phyloP scores from a whole-genome alignment of 805 yeast genomes.

The Deakozyma indianensis region DNA sequence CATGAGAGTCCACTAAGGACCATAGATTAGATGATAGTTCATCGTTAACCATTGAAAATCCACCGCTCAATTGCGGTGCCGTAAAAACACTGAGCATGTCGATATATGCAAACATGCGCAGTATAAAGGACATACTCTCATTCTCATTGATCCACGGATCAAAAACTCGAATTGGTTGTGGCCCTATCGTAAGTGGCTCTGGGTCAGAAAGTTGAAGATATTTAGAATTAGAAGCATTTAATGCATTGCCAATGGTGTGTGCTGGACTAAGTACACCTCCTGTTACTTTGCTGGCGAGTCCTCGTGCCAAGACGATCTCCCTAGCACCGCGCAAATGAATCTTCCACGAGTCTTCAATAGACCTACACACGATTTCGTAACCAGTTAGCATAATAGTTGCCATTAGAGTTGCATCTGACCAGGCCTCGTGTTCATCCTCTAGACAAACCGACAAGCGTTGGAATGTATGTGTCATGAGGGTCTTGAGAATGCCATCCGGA shows the following conservation, averaged over 20 bases:
- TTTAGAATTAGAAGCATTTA: slow-evolving; percentile 5
- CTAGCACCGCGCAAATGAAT: slow-evolving; percentile 56
- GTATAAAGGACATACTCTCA: slow-evolving; percentile 37
- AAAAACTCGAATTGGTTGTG: slow-evolving; percentile 8
- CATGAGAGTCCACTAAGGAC: slow-evolving; percentile 5
- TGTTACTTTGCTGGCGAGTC: slow-evolving; percentile 21
- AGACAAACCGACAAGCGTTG: slow-evolving; percentile 39
- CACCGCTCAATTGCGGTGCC: slow-evolving; percentile 20
- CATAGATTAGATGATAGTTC: slow-evolving; percentile 11
- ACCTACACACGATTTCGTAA: slow-evolving; percentile 33
- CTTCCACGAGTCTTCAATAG: slow-evolving; percentile 32
- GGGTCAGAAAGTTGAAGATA: slow-evolving; percentile 2
- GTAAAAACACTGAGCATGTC: slow-evolving; percentile 53
- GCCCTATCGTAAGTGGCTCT: slow-evolving; percentile 5
- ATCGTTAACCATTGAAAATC: slow-evolving; percentile 2
- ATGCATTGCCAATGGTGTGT: background rate
- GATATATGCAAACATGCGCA: slow-evolving; percentile 55
- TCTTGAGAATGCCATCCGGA: slow-evolving; percentile 29
- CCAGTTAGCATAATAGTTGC: slow-evolving; percentile 44
- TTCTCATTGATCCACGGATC: slow-evolving; percentile 8
- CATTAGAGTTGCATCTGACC: slow-evolving; percentile 54
- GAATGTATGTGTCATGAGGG: slow-evolving; percentile 41
- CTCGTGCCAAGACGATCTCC: slow-evolving; percentile 43
- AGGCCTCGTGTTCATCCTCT: slow-evolving; percentile 35
- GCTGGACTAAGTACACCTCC: slow-evolving; percentile 8